Conservation (phyloP, 2,329 filamentous ascomycete species). For the Polytolypa hystricis region DNA sequence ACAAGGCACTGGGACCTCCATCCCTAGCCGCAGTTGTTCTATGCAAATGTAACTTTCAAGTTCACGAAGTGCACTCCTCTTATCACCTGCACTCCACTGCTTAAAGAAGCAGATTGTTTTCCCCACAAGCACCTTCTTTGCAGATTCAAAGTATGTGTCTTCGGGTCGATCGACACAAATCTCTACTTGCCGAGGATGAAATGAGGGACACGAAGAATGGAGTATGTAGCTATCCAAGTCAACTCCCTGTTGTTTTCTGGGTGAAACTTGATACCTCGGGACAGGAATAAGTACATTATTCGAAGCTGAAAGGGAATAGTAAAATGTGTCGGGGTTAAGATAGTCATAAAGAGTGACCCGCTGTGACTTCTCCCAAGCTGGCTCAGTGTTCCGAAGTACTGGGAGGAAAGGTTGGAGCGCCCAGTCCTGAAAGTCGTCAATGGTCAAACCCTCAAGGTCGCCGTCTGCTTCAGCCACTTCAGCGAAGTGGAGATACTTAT, state of each 20-base stretch:
- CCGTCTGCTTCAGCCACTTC: conserved; percentile 1
- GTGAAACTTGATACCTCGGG: background rate
- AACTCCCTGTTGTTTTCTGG: conserved; percentile 2
- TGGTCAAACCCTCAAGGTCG: background rate
- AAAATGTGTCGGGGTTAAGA: conserved; percentile 2
- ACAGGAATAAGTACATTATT: conserved; percentile 1
- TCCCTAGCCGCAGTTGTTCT: conserved; percentile 1
- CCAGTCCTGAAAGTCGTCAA: conserved; percentile 7
- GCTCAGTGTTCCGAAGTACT: conserved; percentile 2
- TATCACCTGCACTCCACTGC: conserved; percentile 3
- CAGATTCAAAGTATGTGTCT: background rate
- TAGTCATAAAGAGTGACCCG: conserved; percentile 5
- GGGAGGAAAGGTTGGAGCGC: conserved; percentile 5
- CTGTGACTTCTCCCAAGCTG: background rate
- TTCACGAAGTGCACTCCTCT: conserved; percentile 5
- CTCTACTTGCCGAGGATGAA: conserved; percentile 4
- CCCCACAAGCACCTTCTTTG: conserved; percentile 7
- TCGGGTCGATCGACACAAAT: conserved; percentile 3
- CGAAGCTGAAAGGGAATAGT: conserved; percentile 2
- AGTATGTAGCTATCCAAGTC: conserved; percentile 6
- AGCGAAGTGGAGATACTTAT: conserved; percentile 5
- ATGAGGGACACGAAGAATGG: background rate
- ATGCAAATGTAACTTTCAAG: conserved; percentile 6
- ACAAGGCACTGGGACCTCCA: conserved; percentile 3
- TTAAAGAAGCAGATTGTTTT: conserved; percentile 6